Conservation (phyloP, 345 rosid genomes). For the Aquilaria sinensis region DNA sequence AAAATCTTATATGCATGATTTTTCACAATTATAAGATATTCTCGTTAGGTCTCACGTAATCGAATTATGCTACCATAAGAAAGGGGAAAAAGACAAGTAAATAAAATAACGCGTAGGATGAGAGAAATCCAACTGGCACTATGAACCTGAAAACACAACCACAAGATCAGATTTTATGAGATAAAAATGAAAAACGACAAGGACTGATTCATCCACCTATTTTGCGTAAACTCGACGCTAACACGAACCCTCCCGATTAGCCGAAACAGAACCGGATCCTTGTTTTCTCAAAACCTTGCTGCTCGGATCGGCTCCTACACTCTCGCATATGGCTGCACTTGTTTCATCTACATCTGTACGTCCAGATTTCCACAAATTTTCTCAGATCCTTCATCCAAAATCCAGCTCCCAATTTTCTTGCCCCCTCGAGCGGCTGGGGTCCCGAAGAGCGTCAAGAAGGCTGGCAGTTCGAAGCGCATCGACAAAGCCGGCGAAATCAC, state of each 20-base stretch:
- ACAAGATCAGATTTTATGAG: constrained; percentile 43
- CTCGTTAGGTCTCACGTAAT: too few species aligned
- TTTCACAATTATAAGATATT: too few species aligned
- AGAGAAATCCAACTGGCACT: constrained; percentile 22
- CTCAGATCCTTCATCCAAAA: constrained; percentile 27
- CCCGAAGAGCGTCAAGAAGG: constrained; percentile 17
- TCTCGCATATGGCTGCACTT: constrained; percentile 43
- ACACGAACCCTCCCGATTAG: not conserved
- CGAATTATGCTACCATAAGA: too few species aligned
- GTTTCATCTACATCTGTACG: constrained; percentile 34
- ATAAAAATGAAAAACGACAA: constrained; percentile 20
- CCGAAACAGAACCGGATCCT: constrained; percentile 5
- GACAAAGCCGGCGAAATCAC: constrained; percentile 79
- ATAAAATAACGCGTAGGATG: constrained; percentile 9
- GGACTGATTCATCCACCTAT: not conserved
- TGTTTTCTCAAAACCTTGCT: not conserved
- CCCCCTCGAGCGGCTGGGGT: constrained; percentile 12
- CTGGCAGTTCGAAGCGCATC: constrained; percentile 52
- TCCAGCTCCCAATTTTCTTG: constrained; percentile 15
- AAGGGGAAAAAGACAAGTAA: too few species aligned
- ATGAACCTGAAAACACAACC: constrained; percentile 25
- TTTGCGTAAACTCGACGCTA: not conserved
- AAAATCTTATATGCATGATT: too few species aligned
- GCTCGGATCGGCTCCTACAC: not conserved
- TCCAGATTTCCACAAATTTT: constrained; percentile 31